phyloP scores from a whole-genome alignment of 192 early-diverging fungal genomes.

The Backusella sp. region DNA sequence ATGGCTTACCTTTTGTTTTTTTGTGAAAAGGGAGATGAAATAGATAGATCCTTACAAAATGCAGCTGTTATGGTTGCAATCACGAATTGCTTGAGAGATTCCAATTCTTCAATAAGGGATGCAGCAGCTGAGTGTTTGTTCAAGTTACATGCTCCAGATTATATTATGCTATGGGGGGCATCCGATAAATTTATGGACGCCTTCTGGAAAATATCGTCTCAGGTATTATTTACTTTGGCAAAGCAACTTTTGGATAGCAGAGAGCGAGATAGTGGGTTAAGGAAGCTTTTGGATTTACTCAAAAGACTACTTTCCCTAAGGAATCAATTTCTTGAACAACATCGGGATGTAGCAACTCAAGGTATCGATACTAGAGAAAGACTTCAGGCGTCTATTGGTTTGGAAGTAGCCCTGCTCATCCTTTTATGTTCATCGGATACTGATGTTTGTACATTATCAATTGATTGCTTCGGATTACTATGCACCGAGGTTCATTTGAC shows the following conservation, averaged over 20 bases:
- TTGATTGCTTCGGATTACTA: slow-evolving; percentile 63
- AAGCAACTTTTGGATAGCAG: slow-evolving; percentile 72
- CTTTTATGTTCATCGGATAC: slow-evolving; percentile 69
- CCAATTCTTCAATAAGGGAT: slow-evolving; percentile 61
- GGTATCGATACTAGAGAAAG: slow-evolving; percentile 62
- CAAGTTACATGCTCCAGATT: slow-evolving; percentile 66
- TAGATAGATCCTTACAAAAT: slow-evolving; percentile 67
- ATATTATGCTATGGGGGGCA: slow-evolving; percentile 80
- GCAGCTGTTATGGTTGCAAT: slow-evolving; percentile 68
- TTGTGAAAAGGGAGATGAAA: slow-evolving; percentile 51
- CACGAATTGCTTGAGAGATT: slow-evolving; percentile 73
- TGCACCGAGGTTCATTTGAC: slow-evolving; percentile 71
- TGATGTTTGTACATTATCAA: slow-evolving; percentile 55
- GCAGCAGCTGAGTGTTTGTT: slow-evolving; percentile 70
- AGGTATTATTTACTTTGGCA: slow-evolving; percentile 64
- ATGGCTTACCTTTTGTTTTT: not conserved
- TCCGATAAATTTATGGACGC: slow-evolving; percentile 64
- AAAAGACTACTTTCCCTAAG: slow-evolving; percentile 60
- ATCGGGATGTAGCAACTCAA: slow-evolving; percentile 45
- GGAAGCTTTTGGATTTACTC: slow-evolving; percentile 64
- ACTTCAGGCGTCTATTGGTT: slow-evolving; percentile 62
- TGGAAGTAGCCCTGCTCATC: slow-evolving; percentile 74
- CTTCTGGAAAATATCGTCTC: slow-evolving; percentile 73
- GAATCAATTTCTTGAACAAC: slow-evolving; percentile 48
- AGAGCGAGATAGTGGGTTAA: slow-evolving; percentile 58